These are phyloP conservation scores for Solanum hybrid DNA, from an alignment of 305 asterid genomes.

Conservation along the genomic window DNA sequence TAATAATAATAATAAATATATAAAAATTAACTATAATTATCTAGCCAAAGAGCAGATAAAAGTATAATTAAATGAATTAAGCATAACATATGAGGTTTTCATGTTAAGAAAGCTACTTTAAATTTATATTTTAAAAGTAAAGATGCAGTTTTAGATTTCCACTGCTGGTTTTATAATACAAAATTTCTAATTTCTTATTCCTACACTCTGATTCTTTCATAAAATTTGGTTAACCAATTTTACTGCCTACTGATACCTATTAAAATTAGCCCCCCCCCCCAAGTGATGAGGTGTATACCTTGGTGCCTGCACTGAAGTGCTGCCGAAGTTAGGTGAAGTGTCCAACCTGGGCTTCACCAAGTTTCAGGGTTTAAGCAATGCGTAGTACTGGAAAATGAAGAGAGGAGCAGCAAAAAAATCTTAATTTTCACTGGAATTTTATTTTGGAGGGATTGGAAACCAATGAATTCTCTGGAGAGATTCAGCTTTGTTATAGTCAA, in stretches of 20 bases:
- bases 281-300: not conserved
- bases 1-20: not conserved
- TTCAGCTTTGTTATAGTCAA: not conserved
- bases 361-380: not conserved
- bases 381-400: not conserved
- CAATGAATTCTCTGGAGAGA: not conserved
- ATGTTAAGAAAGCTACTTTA: not conserved
- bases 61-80: not conserved
- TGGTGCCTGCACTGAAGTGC: not conserved
- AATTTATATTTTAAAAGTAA: not conserved
- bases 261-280: not conserved
- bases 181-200: not conserved
- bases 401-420: not conserved
- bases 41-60: not conserved
- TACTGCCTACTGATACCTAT: not conserved
- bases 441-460: not conserved
- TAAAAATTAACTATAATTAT: not conserved
- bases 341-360: not conserved
- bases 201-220: not conserved
- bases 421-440: not conserved
- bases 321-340: not conserved
- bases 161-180: not conserved
- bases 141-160: not conserved
- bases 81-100: not conserved
- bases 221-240: not conserved